Base-by-base conservation (phyloP, 2,329 filamentous ascomycete species). In the Alternaria viburni region DNA sequence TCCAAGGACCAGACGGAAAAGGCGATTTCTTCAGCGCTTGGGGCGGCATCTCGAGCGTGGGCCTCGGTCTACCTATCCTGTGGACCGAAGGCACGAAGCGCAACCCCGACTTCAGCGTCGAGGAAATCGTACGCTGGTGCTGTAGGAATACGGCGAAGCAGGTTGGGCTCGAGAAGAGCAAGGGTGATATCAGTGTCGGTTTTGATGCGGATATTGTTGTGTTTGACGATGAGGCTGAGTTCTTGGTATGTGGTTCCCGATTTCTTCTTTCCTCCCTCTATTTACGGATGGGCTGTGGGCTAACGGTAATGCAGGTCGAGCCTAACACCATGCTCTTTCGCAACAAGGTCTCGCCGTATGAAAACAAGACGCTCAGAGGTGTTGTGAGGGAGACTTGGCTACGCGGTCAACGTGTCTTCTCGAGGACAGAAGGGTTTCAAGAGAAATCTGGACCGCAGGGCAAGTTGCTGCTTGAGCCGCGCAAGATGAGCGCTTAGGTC, bases 11-110 rank as follows among this genome's bases (percentile, higher is more conserved):
- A 41, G 81, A 83, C 21, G 79, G 81, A 23, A 79, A 79, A 44
- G 96, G 96, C 41, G 93, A 98, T 82, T 98, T 99, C 86, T 96
- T 98, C 82, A 89, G 91, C 5, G 94, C 94, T 1, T 99, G 96
- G 96, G 96, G 96, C 57, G 96, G 96, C 13, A 97, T 99, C 74
- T 95, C 92, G 5, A 96, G 92, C 5, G 95, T 99, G 17, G 96
- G 96, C 0, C 87, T 99, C 1, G 96, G 96, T 1, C 86, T 99
- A 5, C 93, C 93, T 5, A 97, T 99, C 68, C 86, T 99, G 6
- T 91, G 94, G 89, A 94, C 93, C 0, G 89, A 93, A 47, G 86
- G 91, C 30, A 84, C 86, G 76, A 86, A 88, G 66, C 86, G 91
- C 44, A 83, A 87, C 46, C 78, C 78, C 62, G 81, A 82, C 80